Evolutionary conservation across 2,329 filamentous ascomycete species (phyloP), one percentile per base, ranked within the genome.

Genomic region (Aspergillus thermomutatus): DNA sequence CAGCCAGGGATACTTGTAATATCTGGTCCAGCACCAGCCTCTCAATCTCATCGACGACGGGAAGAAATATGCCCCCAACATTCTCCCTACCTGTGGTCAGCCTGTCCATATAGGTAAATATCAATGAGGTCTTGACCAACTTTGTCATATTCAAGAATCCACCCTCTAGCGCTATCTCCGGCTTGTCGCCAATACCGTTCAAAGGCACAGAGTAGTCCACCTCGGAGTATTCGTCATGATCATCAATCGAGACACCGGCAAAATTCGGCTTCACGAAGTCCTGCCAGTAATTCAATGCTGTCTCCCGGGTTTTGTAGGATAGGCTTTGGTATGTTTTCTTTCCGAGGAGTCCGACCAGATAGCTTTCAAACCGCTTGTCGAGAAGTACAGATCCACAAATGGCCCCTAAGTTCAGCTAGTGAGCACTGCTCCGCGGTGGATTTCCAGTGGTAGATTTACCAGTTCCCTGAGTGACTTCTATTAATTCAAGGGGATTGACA

Each of bases 341-440:
- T 0, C 71, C 71, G 21, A 75, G 60, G 4, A 62, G 57, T 1
- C 67, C 34, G 9, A 60, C 47, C 7, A 73, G 52, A 14, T 66
- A 62, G 8, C 59, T 52, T 25, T 69, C 61, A 19, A 74, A 73
- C 5, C 57, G 27, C 21, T 65, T 51, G 28, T 73, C 71, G 1
- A 73, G 41, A 25, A 72, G 62, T 4, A 67, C 63, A 0, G 72
- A 73, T 0, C 71, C 72, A 50, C 69, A 72, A 4, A 71, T 23
- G 1, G 62, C 62, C 4, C 71, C 70, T 72, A 21, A 9, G 8
- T 25, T 50, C 10, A 37, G 31, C 26, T 3, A 14, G 21, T 19
- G 6, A 26, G 2, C 3, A 19, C 27, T 1, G 8, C 14, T 31
- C 2, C 11, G 45, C 31, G 46, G 34, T 4, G 2, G 17, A 31